Evolutionary conservation across 306 rosid genomes (phyloP), one percentile per base, ranked within the genome.

Genomic region (Ormosia emarginata): DNA sequence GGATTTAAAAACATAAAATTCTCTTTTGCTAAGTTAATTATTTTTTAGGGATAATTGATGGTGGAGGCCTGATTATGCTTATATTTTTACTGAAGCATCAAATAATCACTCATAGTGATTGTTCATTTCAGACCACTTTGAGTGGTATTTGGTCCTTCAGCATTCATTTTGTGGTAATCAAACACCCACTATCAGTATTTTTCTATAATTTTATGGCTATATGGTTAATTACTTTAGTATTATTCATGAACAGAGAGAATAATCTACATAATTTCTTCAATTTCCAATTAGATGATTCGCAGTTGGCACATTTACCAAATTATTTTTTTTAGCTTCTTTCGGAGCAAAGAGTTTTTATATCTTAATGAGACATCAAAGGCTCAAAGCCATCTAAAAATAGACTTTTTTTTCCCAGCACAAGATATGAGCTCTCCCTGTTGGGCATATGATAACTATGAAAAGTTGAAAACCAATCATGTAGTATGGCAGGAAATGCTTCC

Each of bases 401-500:
- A 24, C 24, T 33, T 43, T 30, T 30, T 46, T 76, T 46, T 43
- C 46, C 49, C 63, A 78, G 40, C 73, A 18, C 24, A 47, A 55
- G 34, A 41, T 55, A 41, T 15, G 36, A 14, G 32, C 36, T 41
- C 67, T 40, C 44, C 7, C 12, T 40, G 10, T n/a, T 57, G 77
- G 3, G 12, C 41, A 56, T 36, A 55, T 49, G 66, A 57, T 50
- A 37, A 59, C 39, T 73, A 24, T 24, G 24, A 24, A 24, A 24
- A 24, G 24, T 63, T 49, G 79, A 71, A 63, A 73, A 43, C 43
- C 68, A 70, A 69, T 50, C 47, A 49, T 52, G 47, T 49, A 24
- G 36, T 24, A 10, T 70, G 79, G 70, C 37, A 32, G 87, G 63
- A 57, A 56, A 79, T 79, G 77, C 57, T 72, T 43, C 5, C 56